Evolutionary conservation across 192 early-diverging fungal species (phyloP).

Genomic region (Linnemannia exigua): DNA sequence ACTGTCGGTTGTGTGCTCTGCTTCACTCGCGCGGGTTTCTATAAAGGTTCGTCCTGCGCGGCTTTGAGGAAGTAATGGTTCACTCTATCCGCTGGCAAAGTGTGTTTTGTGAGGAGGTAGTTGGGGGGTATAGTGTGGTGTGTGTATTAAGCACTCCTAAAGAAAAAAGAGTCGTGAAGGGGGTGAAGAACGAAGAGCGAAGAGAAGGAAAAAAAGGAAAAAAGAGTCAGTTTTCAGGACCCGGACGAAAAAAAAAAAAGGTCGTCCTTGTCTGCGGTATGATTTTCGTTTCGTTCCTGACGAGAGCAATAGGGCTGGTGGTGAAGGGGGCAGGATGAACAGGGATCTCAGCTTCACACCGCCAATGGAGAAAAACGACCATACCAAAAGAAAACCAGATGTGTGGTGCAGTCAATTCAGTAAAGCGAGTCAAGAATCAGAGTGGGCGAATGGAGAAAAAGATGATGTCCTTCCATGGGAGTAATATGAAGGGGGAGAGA

Average conservation of each 20-base stretch:
- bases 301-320: background rate
- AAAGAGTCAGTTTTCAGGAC: slow-evolving; percentile 5
- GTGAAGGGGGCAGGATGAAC: background rate
- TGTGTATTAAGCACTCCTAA: slow-evolving; percentile 1
- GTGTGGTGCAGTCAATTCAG: background rate
- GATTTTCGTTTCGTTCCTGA: background rate
- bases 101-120: background rate
- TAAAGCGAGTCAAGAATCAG: too few relatives aligned
- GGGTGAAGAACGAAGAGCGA: background rate
- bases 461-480: background rate
- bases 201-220: background rate
- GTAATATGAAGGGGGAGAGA: background rate
- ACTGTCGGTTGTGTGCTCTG: background rate
- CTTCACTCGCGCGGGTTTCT: slow-evolving; percentile 6
- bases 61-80: background rate
- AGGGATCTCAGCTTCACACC: background rate
- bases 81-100: background rate
- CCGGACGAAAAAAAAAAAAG: background rate
- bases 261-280: background rate
- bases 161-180: background rate
- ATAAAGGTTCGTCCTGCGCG: slow-evolving; percentile 1
- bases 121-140: background rate
- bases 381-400: background rate
- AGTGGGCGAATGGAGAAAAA: background rate
- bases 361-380: background rate